Evolutionary conservation across 2,329 filamentous ascomycete genomes (phyloP).

Genomic region (Didymella sp.): DNA sequence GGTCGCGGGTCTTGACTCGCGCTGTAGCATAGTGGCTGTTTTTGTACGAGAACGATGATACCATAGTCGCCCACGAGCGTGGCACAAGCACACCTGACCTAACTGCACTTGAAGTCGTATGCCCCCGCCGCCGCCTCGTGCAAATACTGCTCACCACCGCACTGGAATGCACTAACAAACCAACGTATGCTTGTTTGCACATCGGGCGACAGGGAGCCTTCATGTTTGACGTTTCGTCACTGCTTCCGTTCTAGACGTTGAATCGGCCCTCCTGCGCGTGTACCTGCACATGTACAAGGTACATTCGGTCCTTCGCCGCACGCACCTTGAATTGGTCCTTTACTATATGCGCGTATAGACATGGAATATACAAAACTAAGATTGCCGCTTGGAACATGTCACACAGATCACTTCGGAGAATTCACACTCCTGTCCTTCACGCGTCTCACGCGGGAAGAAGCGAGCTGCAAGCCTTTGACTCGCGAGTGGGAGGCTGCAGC

Average conservation of each 20-base stretch:
- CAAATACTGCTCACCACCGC: neutral
- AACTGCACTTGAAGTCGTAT: neutral
- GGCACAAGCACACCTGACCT: slow-evolving; percentile 5
- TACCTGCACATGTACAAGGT: slow-evolving; percentile 2
- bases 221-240: neutral
- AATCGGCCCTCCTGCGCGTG: neutral
- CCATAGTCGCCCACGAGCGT: neutral
- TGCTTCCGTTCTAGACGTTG: neutral
- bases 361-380: neutral
- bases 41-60: slow-evolving; percentile 9
- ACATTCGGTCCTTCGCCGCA: neutral
- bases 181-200: slow-evolving; percentile 5
- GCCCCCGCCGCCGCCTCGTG: slow-evolving; percentile 1
- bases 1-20: neutral
- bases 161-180: neutral
- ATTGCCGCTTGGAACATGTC: neutral
- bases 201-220: neutral
- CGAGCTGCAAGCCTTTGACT: neutral
- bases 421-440: neutral
- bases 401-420: neutral
- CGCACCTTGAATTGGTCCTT: neutral
- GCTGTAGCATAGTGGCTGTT: slow-evolving; percentile 3
- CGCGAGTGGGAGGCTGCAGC: neutral
- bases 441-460: neutral
- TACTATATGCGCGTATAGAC: neutral